Evolutionary conservation across 208 protist species (phyloP), one percentile per base, ranked within the genome.

Genomic region (Crithidia brevicula): DNA sequence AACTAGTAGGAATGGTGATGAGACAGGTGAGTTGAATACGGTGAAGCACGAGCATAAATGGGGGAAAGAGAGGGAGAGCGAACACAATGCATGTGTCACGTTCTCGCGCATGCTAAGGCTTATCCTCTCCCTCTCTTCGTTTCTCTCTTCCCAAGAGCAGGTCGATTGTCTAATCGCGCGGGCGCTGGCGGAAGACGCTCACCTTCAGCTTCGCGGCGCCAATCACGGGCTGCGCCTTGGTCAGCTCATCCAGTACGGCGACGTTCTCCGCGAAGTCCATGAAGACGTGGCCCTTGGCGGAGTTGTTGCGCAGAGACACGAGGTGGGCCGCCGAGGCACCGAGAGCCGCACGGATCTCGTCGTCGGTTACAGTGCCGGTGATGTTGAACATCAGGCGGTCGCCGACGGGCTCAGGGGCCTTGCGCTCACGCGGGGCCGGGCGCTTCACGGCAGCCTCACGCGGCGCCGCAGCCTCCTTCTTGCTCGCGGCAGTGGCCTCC

Each of bases 311-410:
- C 47, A 96, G 85, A 3, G 91, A 96, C 11, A 92, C 81, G 38
- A 96, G 72, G 71, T 79, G 75, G 16, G 73, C 38, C 18, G 74
- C 76, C 40, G 90, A 34, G 7, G 72, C 28, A 6, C 91, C 88
- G 31, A 96, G 76, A 6, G 91, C 87, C 7, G 63, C 54, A 51
- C 80, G 77, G 70, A 96, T 86, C 66, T 96, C 91, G 7, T 93
- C 83, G 58, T 96, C 91, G n/a, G 79, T 90, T 28, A 92, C 86
- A 27, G 56, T 18, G 46, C 74, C 67, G 31, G 80, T 78, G 58
- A 84, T 91, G 68, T 83, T 93, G 83, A 96, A 93, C 85, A 96
- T 92, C 53, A 93, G 77, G 54, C 87, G 86, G 64, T 93, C 88
- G 42, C 87, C 91, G 38, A 89, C 72, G 30, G 85, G 46, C 46